Conservation (phyloP, 169 alveolate species). For the Eimeria necatrix region DNA sequence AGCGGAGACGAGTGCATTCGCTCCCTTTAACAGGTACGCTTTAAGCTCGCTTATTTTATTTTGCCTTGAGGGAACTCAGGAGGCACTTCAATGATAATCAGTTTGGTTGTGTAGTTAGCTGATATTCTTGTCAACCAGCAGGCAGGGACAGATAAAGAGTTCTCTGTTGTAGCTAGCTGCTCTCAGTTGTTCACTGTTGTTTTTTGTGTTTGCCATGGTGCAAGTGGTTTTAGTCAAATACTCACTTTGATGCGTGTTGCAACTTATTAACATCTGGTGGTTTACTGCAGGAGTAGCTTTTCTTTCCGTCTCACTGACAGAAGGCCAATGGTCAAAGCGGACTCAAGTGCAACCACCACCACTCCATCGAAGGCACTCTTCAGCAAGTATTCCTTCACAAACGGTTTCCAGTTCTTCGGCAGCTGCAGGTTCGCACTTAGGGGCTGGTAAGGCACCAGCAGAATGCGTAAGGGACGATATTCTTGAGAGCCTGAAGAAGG, state of each 20-base stretch:
- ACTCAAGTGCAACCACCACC: conserved; percentile 57
- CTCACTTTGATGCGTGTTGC: neutral
- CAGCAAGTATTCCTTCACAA: conserved; percentile 2
- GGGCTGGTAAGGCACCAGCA: conserved; percentile 15
- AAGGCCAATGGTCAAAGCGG: conserved; percentile 48
- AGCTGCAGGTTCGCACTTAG: neutral
- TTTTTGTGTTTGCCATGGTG: no score
- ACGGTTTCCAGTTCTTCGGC: conserved; percentile 21
- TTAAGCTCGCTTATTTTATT: neutral
- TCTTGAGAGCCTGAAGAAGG: neutral
- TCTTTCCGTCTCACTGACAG: conserved; percentile 55
- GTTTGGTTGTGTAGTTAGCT: no score
- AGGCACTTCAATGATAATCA: no score
- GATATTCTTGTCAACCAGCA: no score
- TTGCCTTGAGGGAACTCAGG: no score
- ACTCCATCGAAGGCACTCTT: conserved; percentile 19
- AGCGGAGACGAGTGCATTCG: conserved; percentile 44
- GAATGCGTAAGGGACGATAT: neutral
- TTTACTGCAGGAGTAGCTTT: conserved; percentile 60
- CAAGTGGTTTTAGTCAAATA: no score
- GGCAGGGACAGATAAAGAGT: no score
- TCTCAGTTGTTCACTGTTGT: no score
- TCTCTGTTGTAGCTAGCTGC: no score
- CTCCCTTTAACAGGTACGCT: conserved; percentile 36
- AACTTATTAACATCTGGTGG: neutral